phyloP scores from a whole-genome alignment of 2,329 filamentous ascomycete genomes.

The Falciphora oryzae region DNA sequence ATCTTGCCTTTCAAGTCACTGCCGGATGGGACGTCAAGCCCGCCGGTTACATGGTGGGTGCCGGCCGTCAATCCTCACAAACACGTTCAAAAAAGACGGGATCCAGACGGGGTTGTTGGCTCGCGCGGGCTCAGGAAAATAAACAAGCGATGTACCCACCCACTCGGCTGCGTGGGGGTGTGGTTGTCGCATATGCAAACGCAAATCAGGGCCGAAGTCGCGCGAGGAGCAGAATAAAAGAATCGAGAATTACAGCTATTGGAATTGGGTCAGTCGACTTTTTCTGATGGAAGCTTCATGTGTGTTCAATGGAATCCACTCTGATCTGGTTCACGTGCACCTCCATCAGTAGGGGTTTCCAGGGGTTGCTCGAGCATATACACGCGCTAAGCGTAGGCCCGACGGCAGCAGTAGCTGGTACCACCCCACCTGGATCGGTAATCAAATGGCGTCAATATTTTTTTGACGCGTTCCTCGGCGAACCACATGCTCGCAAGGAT shows the following conservation, averaged over 20 bases:
- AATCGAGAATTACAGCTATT: neutral
- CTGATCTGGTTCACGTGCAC: neutral
- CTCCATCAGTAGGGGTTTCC: no score
- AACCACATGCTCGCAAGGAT: neutral
- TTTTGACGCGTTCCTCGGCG: neutral
- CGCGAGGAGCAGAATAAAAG: slow-evolving; percentile 3
- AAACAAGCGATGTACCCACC: neutral
- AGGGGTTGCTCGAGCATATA: neutral
- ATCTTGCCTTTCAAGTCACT: neutral
- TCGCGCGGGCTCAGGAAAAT: no score
- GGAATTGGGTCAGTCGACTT: no score
- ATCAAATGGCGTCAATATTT: neutral
- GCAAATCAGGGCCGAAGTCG: neutral
- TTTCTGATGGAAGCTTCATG: no score
- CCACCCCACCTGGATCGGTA: no score
- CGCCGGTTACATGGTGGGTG: neutral
- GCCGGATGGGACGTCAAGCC: neutral
- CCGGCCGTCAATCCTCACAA: neutral
- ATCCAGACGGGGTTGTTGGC: neutral
- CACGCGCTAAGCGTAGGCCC: neutral
- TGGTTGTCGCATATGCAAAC: neutral
- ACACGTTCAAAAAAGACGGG: neutral
- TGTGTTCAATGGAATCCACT: neutral
- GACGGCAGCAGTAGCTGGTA: neutral
- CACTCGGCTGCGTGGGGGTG: neutral